phyloP scores from a whole-genome alignment of 176 grass and related monocot species.

The Typha latifolia region DNA sequence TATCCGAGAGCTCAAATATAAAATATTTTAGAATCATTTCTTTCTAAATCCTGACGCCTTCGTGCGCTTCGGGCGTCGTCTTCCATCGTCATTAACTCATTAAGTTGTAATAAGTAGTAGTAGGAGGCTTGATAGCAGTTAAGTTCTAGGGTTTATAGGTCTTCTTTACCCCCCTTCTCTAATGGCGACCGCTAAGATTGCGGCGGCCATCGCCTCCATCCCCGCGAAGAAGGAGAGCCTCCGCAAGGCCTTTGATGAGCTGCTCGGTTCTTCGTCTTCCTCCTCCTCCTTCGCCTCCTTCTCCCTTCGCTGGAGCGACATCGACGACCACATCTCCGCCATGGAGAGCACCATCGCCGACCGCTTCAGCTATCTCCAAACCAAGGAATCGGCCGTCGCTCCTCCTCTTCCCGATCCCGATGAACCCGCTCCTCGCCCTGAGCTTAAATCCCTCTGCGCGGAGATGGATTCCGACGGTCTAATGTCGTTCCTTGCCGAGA shows the following conservation, averaged over 20 bases:
- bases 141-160: background rate
- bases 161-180: too few species aligned
- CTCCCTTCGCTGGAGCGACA: slow-evolving; percentile 39
- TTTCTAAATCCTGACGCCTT: too few species aligned
- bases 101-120: too few species aligned
- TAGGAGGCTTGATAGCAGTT: background rate
- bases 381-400: slow-evolving; percentile 3
- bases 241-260: slow-evolving; percentile 30
- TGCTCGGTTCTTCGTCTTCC: background rate
- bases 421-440: slow-evolving; percentile 4
- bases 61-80: too few species aligned
- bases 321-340: slow-evolving; percentile 40
- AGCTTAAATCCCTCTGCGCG: slow-evolving; percentile 1
- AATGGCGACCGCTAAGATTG: slow-evolving; percentile 9
- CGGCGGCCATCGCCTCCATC: slow-evolving; percentile 25
- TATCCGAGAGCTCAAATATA: too few species aligned
- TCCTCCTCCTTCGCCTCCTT: slow-evolving; percentile 20
- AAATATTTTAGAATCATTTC: too few species aligned
- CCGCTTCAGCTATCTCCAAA: slow-evolving; percentile 13
- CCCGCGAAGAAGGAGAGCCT: slow-evolving; percentile 32
- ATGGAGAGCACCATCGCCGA: slow-evolving; percentile 18
- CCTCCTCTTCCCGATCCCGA: background rate
- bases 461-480: slow-evolving; percentile 21
- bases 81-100: too few species aligned
- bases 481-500: slow-evolving; percentile 11